Base-by-base conservation (phyloP, 257 asterid genomes). In the Eucommia ulmoides region DNA sequence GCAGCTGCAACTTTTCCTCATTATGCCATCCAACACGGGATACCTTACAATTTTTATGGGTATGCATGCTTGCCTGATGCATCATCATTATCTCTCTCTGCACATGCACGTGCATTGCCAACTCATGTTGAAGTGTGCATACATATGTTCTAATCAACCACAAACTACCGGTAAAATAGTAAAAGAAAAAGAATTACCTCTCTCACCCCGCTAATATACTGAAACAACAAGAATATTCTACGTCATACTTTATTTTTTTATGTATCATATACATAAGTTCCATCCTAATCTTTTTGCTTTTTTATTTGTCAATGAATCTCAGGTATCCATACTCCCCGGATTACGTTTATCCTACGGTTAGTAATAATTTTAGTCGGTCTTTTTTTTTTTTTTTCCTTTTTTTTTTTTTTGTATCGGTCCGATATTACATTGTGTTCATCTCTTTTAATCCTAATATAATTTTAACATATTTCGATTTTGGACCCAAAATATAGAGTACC, bases 21-120 rank as follows among this genome's bases (percentile, higher is more conserved):
- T 62, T 89, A 89, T 66, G 76, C 87, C 67, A 72, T 89, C 64
- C 97, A 85, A 56, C 97, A 89, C 76, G 96, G 94, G 52, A 73
- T 89, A 53, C 98, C 98, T 62, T 89, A 82, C 77, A 88, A 78
- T 66, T 79, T 80, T 35, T 89, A 85, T 63, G 97, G 95, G 95
- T 88, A 71, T 22, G 72, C 33, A 25, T 19, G 18, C 24, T 41
- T 9, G 9, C 24, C 21, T 55, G 11, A n/a, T 22, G n/a, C 16
- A 35, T 49, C 41, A 2, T 41, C 38, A 10, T 24, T 26, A 17
- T 56, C 15, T 25, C 24, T 50, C 38, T 25, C 41, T 10, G 3
- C 5, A 16, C 20, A 21, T 41, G 56, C 93, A 82, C 81, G 80
- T 77, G 82, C 68, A 63, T 59, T 77, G 80, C 80, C 91, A 83